A percentile compares a stretch with the other conserved stretches of the same genome.
Conservation (phyloP, 192 early-diverging fungal species). For the Backusella circina region DNA sequence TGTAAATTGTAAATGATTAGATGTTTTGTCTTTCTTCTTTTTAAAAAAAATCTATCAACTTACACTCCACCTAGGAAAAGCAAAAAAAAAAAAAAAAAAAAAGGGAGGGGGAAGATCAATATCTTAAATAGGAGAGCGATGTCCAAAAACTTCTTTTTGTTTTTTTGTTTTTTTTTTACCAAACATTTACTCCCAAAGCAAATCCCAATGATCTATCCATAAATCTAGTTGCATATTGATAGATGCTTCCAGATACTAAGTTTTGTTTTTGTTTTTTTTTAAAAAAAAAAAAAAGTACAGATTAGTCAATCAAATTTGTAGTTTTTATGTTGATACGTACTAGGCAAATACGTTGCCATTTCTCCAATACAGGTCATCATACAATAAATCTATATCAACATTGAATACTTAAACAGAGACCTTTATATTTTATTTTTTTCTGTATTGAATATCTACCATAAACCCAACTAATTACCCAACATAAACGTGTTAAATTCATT, state of each 20-base stretch:
- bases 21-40: not conserved
- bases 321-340: not conserved
- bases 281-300: not conserved
- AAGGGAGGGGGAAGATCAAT: no score
- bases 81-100: no score
- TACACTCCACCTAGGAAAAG: conserved; percentile 11
- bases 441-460: conserved; percentile 9
- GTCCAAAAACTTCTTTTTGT: no score
- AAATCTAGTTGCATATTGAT: conserved; percentile 68
- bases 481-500: no score
- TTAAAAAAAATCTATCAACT: not conserved
- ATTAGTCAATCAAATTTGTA: not conserved
- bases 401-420: not conserved
- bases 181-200: conserved; percentile 69
- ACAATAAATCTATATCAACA: conserved; percentile 50
- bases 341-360: conserved; percentile 77
- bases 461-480: conserved; percentile 10
- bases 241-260: conserved; percentile 67
- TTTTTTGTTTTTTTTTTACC: conserved; percentile 22
- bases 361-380: conserved; percentile 82
- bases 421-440: no score
- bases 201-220: conserved; percentile 71
- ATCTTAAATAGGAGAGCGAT: not conserved
- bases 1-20: not conserved
- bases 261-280: no score